Evolutionary conservation across 2,329 filamentous ascomycete genomes (phyloP).

Genomic region (Verticillium dahliae): DNA sequence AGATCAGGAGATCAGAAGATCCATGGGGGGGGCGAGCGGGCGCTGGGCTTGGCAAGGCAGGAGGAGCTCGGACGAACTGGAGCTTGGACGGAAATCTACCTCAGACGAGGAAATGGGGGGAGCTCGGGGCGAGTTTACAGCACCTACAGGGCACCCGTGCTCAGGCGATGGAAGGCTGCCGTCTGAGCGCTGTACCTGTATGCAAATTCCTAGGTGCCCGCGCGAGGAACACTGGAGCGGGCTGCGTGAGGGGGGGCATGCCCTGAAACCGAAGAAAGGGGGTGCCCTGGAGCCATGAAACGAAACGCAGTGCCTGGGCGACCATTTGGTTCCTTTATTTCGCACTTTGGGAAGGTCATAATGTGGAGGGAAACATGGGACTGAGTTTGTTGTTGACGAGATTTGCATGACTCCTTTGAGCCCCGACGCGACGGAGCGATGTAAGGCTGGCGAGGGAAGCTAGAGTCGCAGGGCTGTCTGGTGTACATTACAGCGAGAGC

Average conservation of each 20-base stretch:
- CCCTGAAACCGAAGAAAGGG: not conserved
- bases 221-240: too few relatives aligned
- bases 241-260: not conserved
- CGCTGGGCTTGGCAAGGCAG: not conserved
- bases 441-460: not conserved
- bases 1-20: not conserved
- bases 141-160: not conserved
- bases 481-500: not conserved
- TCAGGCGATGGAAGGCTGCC: not conserved
- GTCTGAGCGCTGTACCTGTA: not conserved
- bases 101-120: too few relatives aligned
- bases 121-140: too few relatives aligned
- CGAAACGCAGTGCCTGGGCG: not conserved
- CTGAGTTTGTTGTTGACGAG: not conserved
- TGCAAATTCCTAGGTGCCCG: not conserved
- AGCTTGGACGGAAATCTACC: not conserved
- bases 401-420: not conserved
- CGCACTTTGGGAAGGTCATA: not conserved
- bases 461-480: not conserved
- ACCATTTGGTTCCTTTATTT: not conserved
- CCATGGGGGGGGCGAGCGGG: not conserved
- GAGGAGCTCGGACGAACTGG: not conserved
- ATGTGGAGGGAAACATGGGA: not conserved
- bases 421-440: not conserved
- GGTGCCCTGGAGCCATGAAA: not conserved